A percentile compares a stretch with the other conserved stretches of the same genome.
Evolutionary conservation across 345 rosid species (phyloP).

Genomic region (Syzygium oleosum): DNA sequence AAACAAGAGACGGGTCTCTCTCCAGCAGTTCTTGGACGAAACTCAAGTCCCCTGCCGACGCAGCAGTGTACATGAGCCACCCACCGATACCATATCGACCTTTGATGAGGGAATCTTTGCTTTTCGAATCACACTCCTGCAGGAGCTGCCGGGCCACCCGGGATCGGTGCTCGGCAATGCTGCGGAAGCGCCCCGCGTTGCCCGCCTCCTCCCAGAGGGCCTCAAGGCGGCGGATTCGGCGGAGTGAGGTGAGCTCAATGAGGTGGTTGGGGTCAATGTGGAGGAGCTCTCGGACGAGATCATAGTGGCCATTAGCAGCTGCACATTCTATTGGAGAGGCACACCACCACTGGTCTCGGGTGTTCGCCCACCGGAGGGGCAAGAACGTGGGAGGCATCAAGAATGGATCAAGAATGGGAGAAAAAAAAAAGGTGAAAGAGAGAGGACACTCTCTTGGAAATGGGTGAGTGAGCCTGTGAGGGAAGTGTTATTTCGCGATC

Average conservation of each 20-base stretch:
- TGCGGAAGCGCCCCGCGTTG: constrained; percentile 58
- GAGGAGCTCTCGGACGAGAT: constrained; percentile 80
- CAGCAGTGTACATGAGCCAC: constrained; percentile 90
- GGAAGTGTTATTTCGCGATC: background rate
- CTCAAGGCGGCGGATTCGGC: constrained; percentile 90
- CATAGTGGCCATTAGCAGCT: constrained; percentile 89
- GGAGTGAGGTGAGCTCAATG: constrained; percentile 83
- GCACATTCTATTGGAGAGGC: constrained; percentile 95
- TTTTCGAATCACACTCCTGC: constrained; percentile 46
- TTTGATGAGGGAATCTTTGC: constrained; percentile 51
- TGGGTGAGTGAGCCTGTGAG: background rate
- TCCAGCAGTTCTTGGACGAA: constrained; percentile 67
- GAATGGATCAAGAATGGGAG: background rate
- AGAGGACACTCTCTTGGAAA: background rate
- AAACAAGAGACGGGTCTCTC: constrained; percentile 63
- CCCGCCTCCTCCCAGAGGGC: constrained; percentile 89
- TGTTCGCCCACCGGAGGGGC: constrained; percentile 94
- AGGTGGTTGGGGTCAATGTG: constrained; percentile 78
- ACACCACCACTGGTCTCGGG: constrained; percentile 98
- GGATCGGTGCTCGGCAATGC: constrained; percentile 61
- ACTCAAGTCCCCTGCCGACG: constrained; percentile 78
- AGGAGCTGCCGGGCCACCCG: constrained; percentile 65
- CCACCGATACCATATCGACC: constrained; percentile 61
- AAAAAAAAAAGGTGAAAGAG: background rate
- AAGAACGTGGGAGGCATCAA: constrained; percentile 28